Evolutionary conservation across 495 filamentous ascomycete genomes (phyloP), one percentile per base, ranked within the genome.

Genomic region (Tuber calosporum): DNA sequence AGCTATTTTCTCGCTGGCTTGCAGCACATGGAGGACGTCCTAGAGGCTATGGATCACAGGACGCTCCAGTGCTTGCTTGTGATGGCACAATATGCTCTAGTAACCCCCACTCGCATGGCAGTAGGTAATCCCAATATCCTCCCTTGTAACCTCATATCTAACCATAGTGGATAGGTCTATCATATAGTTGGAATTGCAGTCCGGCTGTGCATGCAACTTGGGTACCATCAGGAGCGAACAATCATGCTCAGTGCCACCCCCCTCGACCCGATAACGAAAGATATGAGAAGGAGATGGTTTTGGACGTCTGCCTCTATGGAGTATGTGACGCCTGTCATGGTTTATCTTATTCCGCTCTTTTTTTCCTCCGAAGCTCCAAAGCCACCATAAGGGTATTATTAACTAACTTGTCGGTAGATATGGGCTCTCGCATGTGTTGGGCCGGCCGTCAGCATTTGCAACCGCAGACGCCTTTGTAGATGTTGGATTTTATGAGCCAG

Each of bases 271-370:
- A 83, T 93, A 48, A 90, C 93, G 71, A 83, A 96, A 26, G 94
- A 98, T 83, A 92, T 97, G 92, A 87, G 93, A 41, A 87, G 94
- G 69, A 87, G 94, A 43, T 81, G 97, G 13, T 92, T 91, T 77
- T 98, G 94, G 94, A 90, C 91, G 48, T 88, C 95, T 34, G 85
- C 88, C 40, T 90, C 89, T 17, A 92, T 96, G 89, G 94, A 98
- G 82, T 88, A 89, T 73, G 80, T 79, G 58, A 53, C 40, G 40
- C 66, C 38, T 73, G 36, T 39, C 30, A 58, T 34, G 26, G 22
- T 48, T 22, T 30, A 22, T n/a, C 26, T 37, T 36, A 19, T n/a
- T 42, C 40, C 30, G 22, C 30, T 70, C 17, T 70, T 34, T 22
- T 5, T 17, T 22, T 22, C 20, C 4, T 8, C 13, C 11, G 45